Conservation (phyloP, 2,329 filamentous ascomycete genomes). For the Penicillium thymicola region DNA sequence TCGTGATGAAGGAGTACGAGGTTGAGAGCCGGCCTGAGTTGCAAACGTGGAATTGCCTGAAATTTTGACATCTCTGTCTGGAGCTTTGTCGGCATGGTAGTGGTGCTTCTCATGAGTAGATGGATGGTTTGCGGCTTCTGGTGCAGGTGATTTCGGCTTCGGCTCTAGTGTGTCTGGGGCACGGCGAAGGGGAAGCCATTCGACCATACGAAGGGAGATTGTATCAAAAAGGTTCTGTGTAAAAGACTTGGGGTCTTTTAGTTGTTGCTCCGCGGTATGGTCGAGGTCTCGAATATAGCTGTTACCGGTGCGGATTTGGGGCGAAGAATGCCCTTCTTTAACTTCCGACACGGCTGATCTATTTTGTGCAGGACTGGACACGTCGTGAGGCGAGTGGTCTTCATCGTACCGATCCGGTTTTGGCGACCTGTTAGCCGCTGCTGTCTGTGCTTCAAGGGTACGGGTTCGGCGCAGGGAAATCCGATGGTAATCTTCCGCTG, state of each 20-base stretch:
- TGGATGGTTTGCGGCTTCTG: not conserved
- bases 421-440: conserved; percentile 5
- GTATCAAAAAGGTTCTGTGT: conserved; percentile 57
- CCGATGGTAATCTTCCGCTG: conserved; percentile 24
- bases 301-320: conserved; percentile 5
- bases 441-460: conserved; percentile 21
- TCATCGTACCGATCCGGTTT: not conserved
- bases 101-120: not conserved
- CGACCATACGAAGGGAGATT: conserved; percentile 44
- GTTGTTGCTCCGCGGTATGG: conserved; percentile 23
- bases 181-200: conserved; percentile 46
- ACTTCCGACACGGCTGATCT: not conserved
- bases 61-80: conserved; percentile 7
- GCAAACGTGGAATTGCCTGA: conserved; percentile 6
- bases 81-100: not conserved
- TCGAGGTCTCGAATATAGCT: conserved; percentile 22
- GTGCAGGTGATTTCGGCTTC: not conserved
- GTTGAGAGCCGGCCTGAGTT: conserved; percentile 8
- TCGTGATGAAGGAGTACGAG: conserved; percentile 32
- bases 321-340: not conserved
- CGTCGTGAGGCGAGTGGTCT: not conserved
- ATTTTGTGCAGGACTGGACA: not conserved
- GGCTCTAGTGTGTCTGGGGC: conserved; percentile 21
- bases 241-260: conserved; percentile 60
- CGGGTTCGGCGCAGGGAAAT: conserved; percentile 34